Evolutionary conservation across 495 filamentous ascomycete genomes (phyloP), one percentile per base, ranked within the genome.

Genomic region (Penicillium paradoxum): DNA sequence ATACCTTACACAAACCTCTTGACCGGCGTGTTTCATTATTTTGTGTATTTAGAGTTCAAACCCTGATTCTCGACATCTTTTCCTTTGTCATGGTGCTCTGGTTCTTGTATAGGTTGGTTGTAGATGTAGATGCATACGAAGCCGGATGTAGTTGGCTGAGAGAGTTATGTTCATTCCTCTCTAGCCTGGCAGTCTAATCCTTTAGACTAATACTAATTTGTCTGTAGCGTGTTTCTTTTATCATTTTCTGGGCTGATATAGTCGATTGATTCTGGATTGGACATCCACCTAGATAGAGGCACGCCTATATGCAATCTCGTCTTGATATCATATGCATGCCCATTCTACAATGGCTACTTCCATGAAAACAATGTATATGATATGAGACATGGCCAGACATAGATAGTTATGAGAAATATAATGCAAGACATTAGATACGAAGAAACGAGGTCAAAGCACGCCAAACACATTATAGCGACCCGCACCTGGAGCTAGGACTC

Each of bases 1-100:
- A 51, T 51, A 51, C 49, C 49, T 42, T 42, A 51, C 49, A 51
- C 49, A 59, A 62, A 52, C 58, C 56, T 49, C 49, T 48, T 38
- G 64, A 60, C 53, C 49, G 62, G 58, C 69, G 64, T 74, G 72
- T 74, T 72, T 71, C 64, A 74, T 70, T 74, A 74, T 72, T 63
- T 43, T 74, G 72, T 74, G 72, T 74, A 74, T 72, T 70, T 74
- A 74, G 67, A 68, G 69, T 68, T 66, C 65, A 72, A 73, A 66
- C 59, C 61, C 61, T 65, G 56, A 51, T 51, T 51, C 49, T 51
- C 49, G 49, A 51, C 39, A 41, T 42, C 42, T 54, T 50, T 51
- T 51, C 49, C 49, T 51, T 51, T 60, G 49, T 54, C 40, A 53
- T 51, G 53, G 46, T 48, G 21, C 27, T 40, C 41, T 54, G 44